Base-by-base conservation (phyloP, 1,139 yeast genomes). In the Pichia sp. region DNA sequence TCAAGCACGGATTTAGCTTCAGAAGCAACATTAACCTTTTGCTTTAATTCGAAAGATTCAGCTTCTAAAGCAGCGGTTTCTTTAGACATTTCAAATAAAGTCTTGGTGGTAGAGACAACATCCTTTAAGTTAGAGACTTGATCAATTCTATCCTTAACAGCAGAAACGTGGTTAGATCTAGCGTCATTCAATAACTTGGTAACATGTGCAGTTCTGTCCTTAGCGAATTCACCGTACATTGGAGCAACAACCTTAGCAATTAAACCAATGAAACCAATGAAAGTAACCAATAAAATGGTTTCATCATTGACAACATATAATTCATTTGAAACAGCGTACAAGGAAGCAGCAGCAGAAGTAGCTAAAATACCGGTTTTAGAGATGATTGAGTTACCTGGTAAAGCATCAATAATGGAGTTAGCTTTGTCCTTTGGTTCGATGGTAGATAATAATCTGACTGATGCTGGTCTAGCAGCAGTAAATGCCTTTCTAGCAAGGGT, bases 11-110 rank as follows among this genome's bases (percentile, higher is more conserved):
- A 72, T 75, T 85, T 88, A 63, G 97, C 97, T 75, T 88, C 96
- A 51, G 72, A 60, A 51, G 95, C 92, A 59, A 87, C 79, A 54
- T 83, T 92, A 56, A 86, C 87, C 66, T 81, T 71, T 75, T 92
- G 98, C 76, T 88, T 85, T 67, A 85, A 78, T 71, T 84, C 95
- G 62, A 90, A 92, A 44, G 92, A 80, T 70, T 87, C 78, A 54
- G 97, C 95, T 77, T 92, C 98, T 62, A 88, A 78, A 72, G 85
- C 79, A 57, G 92, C 96, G 53, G 98, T 92, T 73, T 92, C 96
- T 76, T 87, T 90, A 53, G 98, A 90, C 51, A 90, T 79, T 60
- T 87, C 92, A 61, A 92, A 92, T 64, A 92, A 79, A 61, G 83
- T 82, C 73, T 88, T 81, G 67, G 98, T 92, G 63, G 94, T 85